These are phyloP conservation scores for grape (Vitis vinifera) DNA, from an alignment of 164 flowering plant genomes.

Conservation along the genomic window DNA sequence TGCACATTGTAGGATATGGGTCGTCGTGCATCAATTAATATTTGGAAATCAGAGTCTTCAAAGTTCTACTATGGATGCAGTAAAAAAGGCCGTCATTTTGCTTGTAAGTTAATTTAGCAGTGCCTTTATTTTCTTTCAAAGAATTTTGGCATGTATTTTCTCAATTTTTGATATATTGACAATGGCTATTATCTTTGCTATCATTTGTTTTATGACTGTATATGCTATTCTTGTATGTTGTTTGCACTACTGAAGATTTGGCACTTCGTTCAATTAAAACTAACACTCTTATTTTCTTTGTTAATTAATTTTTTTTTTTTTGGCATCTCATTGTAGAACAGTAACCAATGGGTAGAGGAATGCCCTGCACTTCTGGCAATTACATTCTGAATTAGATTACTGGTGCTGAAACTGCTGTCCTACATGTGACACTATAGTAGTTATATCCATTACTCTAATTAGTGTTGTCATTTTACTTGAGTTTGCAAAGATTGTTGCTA, in stretches of 20 bases:
- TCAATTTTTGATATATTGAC: background rate
- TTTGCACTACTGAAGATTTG: too few species aligned
- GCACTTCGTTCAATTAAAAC: too few species aligned
- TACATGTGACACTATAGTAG: background rate
- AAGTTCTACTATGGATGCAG: slow-evolving; percentile 75
- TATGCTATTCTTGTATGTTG: background rate
- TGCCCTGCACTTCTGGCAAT: background rate
- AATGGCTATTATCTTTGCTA: background rate
- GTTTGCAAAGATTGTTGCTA: background rate
- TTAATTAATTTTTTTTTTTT: too few species aligned
- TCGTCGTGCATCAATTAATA: slow-evolving; percentile 52
- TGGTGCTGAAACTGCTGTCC: background rate
- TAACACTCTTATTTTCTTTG: too few species aligned
- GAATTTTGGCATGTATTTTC: background rate
- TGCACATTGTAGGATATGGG: slow-evolving; percentile 26
- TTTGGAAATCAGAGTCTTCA: slow-evolving; percentile 84
- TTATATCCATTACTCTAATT: background rate
- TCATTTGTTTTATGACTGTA: background rate
- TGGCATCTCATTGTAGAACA: background rate
- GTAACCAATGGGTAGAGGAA: background rate
- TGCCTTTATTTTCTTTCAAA: background rate
- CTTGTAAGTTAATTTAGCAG: slow-evolving; percentile 58
- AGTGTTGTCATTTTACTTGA: background rate
- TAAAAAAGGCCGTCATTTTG: slow-evolving; percentile 56
- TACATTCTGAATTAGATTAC: background rate